These are phyloP conservation scores for Colletotrichum tamarilloi DNA, from an alignment of 2,329 filamentous ascomycete species.

Conservation along the genomic window DNA sequence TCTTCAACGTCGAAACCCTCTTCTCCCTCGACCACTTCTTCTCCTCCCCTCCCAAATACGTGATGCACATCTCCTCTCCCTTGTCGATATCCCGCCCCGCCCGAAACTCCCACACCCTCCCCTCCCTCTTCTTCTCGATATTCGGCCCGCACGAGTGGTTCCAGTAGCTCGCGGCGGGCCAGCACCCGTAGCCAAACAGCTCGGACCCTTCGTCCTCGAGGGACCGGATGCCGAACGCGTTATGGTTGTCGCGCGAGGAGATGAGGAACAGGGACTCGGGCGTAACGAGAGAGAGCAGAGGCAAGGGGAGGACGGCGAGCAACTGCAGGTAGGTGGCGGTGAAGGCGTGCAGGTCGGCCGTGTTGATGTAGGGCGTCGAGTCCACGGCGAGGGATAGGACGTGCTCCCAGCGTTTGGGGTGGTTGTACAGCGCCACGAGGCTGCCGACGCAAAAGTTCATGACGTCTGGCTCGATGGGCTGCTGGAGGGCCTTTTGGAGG, in stretches of 20 bases:
- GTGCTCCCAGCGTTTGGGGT: slow-evolving; percentile 7
- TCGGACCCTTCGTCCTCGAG: slow-evolving; percentile 32
- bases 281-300: slow-evolving; percentile 15
- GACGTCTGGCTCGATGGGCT: slow-evolving; percentile 15
- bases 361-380: slow-evolving; percentile 17
- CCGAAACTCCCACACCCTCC: slow-evolving; percentile 25
- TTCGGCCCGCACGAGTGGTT: slow-evolving; percentile 32
- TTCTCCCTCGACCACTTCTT: slow-evolving; percentile 5
- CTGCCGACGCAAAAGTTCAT: slow-evolving; percentile 28
- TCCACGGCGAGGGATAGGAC: slow-evolving; percentile 25
- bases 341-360: slow-evolving; percentile 22
- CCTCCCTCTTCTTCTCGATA: slow-evolving; percentile 18
- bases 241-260: slow-evolving; percentile 30
- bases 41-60: slow-evolving; percentile 29
- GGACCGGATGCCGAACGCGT: slow-evolving; percentile 29
- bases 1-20: slow-evolving; percentile 14
- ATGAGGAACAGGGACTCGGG: slow-evolving; percentile 11
- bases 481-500: slow-evolving; percentile 20
- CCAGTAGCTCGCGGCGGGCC: slow-evolving; percentile 31
- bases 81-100: neutral
- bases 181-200: slow-evolving; percentile 32
- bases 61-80: slow-evolving; percentile 27
- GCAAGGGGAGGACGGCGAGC: slow-evolving; percentile 18
- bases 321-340: slow-evolving; percentile 24
- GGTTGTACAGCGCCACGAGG: slow-evolving; percentile 13